A percentile compares a stretch with the other conserved stretches of the same genome.
Conservation (phyloP, 1,284 basidiomycete genomes). For the Ustilago sp. region DNA sequence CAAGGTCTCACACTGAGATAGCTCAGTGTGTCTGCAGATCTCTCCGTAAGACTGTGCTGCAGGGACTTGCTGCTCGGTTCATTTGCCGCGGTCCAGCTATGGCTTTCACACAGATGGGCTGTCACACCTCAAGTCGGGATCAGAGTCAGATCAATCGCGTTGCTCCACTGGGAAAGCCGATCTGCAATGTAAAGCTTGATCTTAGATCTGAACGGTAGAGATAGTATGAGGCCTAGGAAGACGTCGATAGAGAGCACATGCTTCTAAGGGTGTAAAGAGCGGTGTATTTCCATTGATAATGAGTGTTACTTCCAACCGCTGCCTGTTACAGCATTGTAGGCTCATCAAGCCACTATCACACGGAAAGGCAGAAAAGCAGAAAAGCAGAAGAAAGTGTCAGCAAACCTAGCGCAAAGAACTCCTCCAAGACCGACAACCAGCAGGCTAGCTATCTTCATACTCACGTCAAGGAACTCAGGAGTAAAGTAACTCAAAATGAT, state of each 20-base stretch:
- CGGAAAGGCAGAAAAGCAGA: not conserved
- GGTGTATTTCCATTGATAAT: slow-evolving; percentile 1
- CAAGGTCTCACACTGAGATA: not conserved
- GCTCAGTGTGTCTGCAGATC: no score
- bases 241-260: not conserved
- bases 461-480: slow-evolving; percentile 78
- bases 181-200: not conserved
- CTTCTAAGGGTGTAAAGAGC: not conserved
- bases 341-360: slow-evolving; percentile 45
- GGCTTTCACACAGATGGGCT: not conserved
- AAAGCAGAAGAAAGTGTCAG: not conserved
- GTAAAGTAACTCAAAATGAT: slow-evolving; percentile 95
- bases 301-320: no score
- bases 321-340: slow-evolving; percentile 25
- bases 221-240: not conserved
- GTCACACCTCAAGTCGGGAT: not conserved
- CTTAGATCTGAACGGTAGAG: not conserved
- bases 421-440: not conserved
- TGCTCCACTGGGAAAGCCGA: not conserved
- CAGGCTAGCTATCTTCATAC: slow-evolving; percentile 4
- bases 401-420: not conserved
- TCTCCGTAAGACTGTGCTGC: not conserved
- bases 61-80: not conserved
- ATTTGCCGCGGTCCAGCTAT: not conserved
- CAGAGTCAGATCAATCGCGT: not conserved